A percentile compares a stretch with the other conserved stretches of the same genome.
phyloP scores from a whole-genome alignment of 495 filamentous ascomycete genomes.

The Baudoinia panamericana region DNA sequence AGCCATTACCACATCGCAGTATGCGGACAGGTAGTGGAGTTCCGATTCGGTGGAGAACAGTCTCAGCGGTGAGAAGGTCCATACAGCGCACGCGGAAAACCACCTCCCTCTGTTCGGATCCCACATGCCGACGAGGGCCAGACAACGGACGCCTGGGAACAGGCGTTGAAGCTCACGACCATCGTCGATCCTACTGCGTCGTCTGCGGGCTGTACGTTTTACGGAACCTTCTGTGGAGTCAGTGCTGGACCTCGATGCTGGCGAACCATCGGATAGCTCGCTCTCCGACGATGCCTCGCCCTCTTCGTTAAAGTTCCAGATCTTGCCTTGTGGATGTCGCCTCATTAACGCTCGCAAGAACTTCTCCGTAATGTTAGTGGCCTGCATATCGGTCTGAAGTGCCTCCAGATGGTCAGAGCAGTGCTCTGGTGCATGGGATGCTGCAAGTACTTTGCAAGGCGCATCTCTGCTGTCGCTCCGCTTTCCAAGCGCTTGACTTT shows the following conservation, averaged over 20 bases:
- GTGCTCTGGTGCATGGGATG: conserved; percentile 4
- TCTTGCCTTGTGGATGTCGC: conserved; percentile 9
- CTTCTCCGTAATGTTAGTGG: conserved; percentile 1
- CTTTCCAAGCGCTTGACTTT: not conserved
- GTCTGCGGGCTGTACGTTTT: not conserved
- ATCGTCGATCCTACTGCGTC: conserved; percentile 7
- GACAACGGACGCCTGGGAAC: conserved; percentile 11
- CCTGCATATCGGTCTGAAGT: not conserved
- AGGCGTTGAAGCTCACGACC: conserved; percentile 7
- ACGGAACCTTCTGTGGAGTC: not conserved
- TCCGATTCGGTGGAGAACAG: conserved; percentile 12
- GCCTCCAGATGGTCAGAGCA: not conserved
- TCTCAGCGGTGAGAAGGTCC: conserved; percentile 13
- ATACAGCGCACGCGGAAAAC: conserved; percentile 12
- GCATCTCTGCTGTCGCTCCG: not conserved
- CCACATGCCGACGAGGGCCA: conserved; percentile 11
- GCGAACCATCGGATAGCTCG: too few species aligned
- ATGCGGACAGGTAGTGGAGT: conserved; percentile 10
- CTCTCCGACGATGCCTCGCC: conserved; percentile 12
- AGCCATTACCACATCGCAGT: conserved; percentile 22
- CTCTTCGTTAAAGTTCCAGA: conserved; percentile 15
- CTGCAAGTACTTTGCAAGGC: conserved; percentile 7
- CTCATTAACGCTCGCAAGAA: conserved; percentile 9
- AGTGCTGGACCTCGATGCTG: too few species aligned
- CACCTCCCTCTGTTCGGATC: conserved; percentile 9